Evolutionary conservation across 352 stramenopile genomes (phyloP).

Genomic region (Pythium biforme): DNA sequence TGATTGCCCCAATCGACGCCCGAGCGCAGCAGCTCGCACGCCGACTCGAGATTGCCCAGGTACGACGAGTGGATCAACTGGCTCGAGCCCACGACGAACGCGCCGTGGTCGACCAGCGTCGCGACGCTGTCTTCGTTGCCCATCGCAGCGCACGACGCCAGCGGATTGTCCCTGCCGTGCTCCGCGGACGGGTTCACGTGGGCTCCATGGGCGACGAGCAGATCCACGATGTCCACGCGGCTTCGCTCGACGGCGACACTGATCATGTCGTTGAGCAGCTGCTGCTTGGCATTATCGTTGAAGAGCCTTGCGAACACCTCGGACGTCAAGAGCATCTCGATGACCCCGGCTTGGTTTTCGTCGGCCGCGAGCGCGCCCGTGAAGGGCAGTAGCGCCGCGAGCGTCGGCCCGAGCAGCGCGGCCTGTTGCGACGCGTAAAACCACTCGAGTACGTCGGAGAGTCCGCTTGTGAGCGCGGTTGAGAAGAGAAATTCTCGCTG

Average conservation of each 20-base stretch:
- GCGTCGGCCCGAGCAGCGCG: not conserved
- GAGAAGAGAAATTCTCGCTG: slow-evolving; percentile 12
- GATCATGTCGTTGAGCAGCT: slow-evolving; percentile 7
- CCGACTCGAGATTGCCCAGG: slow-evolving; percentile 12
- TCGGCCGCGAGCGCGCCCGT: slow-evolving; percentile 9
- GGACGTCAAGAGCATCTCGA: slow-evolving; percentile 16
- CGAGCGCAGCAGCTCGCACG: slow-evolving; percentile 2
- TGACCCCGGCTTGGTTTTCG: slow-evolving; percentile 8
- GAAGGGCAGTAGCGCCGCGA: slow-evolving; percentile 16
- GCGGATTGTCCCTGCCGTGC: not conserved
- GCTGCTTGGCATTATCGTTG: not conserved
- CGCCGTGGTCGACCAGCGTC: not conserved
- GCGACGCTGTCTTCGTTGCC: slow-evolving; percentile 3
- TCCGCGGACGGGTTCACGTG: slow-evolving; percentile 1
- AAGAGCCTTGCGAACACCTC: slow-evolving; percentile 7
- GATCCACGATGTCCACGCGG: not conserved
- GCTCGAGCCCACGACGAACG: slow-evolving; percentile 2
- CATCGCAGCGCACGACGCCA: slow-evolving; percentile 6
- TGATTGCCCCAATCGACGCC: slow-evolving; percentile 16
- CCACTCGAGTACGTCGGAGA: slow-evolving; percentile 13
- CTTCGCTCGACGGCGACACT: slow-evolving; percentile 11
- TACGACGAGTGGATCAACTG: slow-evolving; percentile 8
- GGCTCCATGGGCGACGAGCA: slow-evolving; percentile 18
- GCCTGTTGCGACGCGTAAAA: slow-evolving; percentile 5
- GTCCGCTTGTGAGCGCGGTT: not conserved